Percentiles rank a stretch among this genome's conserved stretches.
Conservation (phyloP, 148 eudicot species). For the Suaeda aralocaspica region DNA sequence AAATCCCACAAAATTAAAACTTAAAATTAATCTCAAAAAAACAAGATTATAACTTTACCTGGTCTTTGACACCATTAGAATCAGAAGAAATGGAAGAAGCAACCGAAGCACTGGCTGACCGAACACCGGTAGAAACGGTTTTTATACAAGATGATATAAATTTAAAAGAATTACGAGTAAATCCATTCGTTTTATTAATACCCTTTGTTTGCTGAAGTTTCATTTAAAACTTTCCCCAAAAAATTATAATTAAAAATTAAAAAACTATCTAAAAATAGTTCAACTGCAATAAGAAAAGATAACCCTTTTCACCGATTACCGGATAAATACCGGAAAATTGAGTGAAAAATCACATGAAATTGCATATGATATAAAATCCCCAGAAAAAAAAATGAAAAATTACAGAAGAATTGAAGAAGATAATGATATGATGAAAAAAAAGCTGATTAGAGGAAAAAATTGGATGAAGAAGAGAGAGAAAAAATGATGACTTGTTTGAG, state of each 20-base stretch:
- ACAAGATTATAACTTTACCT: slow-evolving; percentile 53
- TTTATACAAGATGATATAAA: slow-evolving; percentile 84
- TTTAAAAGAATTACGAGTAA: slow-evolving; percentile 63
- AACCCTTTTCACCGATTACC: slow-evolving; percentile 28
- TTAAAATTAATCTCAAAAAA: neutral
- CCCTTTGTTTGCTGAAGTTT: slow-evolving; percentile 42
- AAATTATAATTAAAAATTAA: neutral
- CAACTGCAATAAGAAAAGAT: slow-evolving; percentile 5
- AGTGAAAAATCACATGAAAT: slow-evolving; percentile 3
- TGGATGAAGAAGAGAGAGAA: slow-evolving; percentile 22
- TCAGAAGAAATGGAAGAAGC: slow-evolving; percentile 65
- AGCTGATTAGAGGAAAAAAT: neutral
- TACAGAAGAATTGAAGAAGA: neutral
- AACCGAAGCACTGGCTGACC: slow-evolving; percentile 83
- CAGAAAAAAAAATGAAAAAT: neutral
- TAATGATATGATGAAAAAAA: neutral
- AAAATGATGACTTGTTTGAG: slow-evolving; percentile 10
- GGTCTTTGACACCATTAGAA: slow-evolving; percentile 67
- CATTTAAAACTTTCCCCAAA: slow-evolving; percentile 35
- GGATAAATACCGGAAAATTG: slow-evolving; percentile 29
- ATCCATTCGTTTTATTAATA: slow-evolving; percentile 42
- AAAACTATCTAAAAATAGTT: neutral
- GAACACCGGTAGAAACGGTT: slow-evolving; percentile 87
- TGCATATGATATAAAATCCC: slow-evolving; percentile 7
- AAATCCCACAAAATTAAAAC: neutral